A percentile compares a stretch with the other conserved stretches of the same genome.
phyloP scores from a whole-genome alignment of 768 basidiomycete genomes.

The Tricholoma sp. region DNA sequence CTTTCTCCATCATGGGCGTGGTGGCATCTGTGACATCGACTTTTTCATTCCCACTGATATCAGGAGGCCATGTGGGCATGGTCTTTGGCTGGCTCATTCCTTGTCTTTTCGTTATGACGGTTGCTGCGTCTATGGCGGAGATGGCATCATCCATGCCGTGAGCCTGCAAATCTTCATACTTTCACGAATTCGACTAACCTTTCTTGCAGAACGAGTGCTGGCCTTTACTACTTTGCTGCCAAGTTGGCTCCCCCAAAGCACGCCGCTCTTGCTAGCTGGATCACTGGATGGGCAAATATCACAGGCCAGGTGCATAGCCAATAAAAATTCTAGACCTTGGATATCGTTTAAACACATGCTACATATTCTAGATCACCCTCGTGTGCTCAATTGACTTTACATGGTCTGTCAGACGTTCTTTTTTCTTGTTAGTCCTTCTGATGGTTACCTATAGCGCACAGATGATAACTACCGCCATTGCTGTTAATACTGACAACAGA shows the following conservation, averaged over 20 bases:
- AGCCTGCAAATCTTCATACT: constrained; percentile 19
- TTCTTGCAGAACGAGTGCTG: constrained; percentile 60
- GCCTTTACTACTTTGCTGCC: constrained; percentile 74
- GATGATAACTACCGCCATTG: constrained; percentile 71
- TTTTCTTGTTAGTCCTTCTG: neutral
- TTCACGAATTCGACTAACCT: neutral
- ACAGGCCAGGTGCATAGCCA: neutral
- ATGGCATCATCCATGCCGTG: constrained; percentile 74
- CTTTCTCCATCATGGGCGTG: constrained; percentile 71
- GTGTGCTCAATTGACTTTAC: constrained; percentile 76
- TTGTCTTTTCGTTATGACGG: constrained; percentile 57
- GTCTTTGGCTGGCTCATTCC: constrained; percentile 77
- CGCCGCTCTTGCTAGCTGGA: constrained; percentile 60
- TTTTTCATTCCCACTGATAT: constrained; percentile 55
- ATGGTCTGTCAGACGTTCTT: constrained; percentile 16
- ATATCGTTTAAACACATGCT: constrained; percentile 3
- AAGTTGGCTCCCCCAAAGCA: constrained; percentile 62
- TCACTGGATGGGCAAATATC: constrained; percentile 34
- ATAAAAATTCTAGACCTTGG: neutral
- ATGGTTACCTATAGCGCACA: constrained; percentile 39
- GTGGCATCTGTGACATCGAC: constrained; percentile 66
- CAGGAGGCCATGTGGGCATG: constrained; percentile 74
- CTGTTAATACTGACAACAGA: constrained; percentile 52
- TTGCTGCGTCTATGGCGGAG: constrained; percentile 72
- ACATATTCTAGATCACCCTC: constrained; percentile 34